Evolutionary conservation across 257 asterid genomes (phyloP).

Genomic region (Nicotiana sylvestris): DNA sequence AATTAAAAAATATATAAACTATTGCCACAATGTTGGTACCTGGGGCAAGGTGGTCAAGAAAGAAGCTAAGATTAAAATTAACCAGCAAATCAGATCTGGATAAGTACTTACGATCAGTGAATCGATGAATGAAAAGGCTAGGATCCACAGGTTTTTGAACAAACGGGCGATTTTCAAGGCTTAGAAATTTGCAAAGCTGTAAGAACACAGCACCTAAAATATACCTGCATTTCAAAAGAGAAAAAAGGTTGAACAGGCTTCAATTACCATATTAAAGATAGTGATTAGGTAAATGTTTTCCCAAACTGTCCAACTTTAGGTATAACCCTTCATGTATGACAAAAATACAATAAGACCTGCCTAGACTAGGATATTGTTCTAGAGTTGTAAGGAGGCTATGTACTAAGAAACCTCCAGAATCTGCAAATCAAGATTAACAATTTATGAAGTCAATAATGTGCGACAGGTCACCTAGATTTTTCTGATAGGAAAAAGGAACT

Average conservation of each 20-base stretch:
- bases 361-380: background rate
- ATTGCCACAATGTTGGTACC: background rate
- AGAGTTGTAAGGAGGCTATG: background rate
- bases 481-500: background rate
- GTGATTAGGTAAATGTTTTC: background rate
- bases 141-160: slow-evolving; percentile 84
- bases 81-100: background rate
- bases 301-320: background rate
- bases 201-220: slow-evolving; percentile 82
- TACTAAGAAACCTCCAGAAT: background rate
- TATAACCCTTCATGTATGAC: background rate
- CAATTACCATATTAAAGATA: slow-evolving; percentile 7
- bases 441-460: background rate
- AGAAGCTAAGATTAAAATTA: background rate
- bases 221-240: slow-evolving; percentile 41
- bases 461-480: background rate
- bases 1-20: background rate
- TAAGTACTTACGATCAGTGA: slow-evolving; percentile 54
- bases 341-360: background rate
- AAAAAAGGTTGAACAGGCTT: background rate
- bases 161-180: slow-evolving; percentile 57
- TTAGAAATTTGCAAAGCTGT: slow-evolving; percentile 70
- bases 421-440: background rate
- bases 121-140: slow-evolving; percentile 80
- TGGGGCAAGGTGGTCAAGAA: background rate